Percentiles rank a stretch among this genome's conserved stretches.
Evolutionary conservation across 768 basidiomycete genomes (phyloP).

Genomic region (Suillus discolor): DNA sequence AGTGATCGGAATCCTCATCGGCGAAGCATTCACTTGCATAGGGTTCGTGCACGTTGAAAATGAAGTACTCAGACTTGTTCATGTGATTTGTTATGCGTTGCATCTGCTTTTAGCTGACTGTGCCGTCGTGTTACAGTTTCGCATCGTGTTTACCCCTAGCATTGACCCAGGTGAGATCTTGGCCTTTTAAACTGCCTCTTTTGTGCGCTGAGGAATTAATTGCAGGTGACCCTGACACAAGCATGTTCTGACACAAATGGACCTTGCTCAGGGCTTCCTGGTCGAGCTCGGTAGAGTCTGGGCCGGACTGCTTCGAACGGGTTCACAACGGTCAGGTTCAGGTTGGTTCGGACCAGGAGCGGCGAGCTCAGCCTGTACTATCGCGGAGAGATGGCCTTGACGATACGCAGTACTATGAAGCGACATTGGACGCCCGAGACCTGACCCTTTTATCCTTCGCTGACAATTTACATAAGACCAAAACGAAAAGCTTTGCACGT

Average conservation of each 20-base stretch:
- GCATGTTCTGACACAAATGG: conserved; percentile 63
- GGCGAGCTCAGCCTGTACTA: background rate
- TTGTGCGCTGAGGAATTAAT: background rate
- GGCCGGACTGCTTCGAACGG: background rate
- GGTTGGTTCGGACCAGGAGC: background rate
- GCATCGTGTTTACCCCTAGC: conserved; percentile 64
- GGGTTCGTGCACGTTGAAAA: conserved; percentile 53
- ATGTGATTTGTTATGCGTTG: conserved; percentile 24
- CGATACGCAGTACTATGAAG: background rate
- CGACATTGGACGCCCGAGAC: background rate
- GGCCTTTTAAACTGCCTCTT: conserved; percentile 2
- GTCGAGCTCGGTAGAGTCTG: background rate
- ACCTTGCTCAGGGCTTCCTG: background rate
- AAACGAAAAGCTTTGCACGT: background rate
- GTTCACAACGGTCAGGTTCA: background rate
- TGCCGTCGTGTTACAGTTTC: conserved; percentile 40
- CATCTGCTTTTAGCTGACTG: background rate
- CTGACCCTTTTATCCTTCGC: background rate
- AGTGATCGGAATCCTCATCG: conserved; percentile 60
- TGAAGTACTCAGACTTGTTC: conserved; percentile 62
- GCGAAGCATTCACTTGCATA: conserved; percentile 45
- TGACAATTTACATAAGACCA: background rate
- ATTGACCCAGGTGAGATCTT: conserved; percentile 49
- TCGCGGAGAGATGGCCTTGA: background rate
- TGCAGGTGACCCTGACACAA: conserved; percentile 63